Evolutionary conservation across 306 rosid species (phyloP), one percentile per base, ranked within the genome.

Genomic region (Delonix regia): DNA sequence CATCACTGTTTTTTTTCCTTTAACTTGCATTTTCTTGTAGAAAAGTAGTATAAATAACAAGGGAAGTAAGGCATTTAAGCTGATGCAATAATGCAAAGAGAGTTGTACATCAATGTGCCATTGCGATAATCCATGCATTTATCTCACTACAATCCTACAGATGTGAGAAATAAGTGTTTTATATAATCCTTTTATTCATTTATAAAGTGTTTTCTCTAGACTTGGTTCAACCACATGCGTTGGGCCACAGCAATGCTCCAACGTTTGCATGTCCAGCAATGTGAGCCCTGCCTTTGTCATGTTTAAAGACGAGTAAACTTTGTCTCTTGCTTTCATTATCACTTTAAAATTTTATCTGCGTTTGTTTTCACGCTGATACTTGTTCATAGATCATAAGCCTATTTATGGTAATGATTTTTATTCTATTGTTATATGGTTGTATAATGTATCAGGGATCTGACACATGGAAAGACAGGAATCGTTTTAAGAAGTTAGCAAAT

Each of bases 381-480:
- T 74, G 51, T 78, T 61, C 42, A 28, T 21, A 18, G 78, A 38
- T 69, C n/a, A 13, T 16, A 69, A 83, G 73, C 60, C 69, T 33
- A 16, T 68, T 52, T 53, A 69, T 21, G 21, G 13, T 0, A 30
- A n/a, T 80, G 48, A 65, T 65, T 71, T 67, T 66, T 63, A 49
- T 68, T 68, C 61, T 60, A 49, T 9, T 67, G 28, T 47, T 25
- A 25, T 44, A 73, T 7, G 21, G 13, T 78, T 66, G 67, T 49
- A 42, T 67, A 34, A 9, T 63, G 73, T 81, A 51, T 66, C 86
- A 95, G 99, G 98, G 99, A 60, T 92, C 96, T 60, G 97, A 92
- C 82, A 70, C 92, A 45, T 95, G 96, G 97, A 95, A 89, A 53
- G 90, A 92, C 80, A 82, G 48, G 73, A 87, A 79, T 16, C 94